Evolutionary conservation across 1,284 basidiomycete genomes (phyloP).

Genomic region (Testicularia cyperi): DNA sequence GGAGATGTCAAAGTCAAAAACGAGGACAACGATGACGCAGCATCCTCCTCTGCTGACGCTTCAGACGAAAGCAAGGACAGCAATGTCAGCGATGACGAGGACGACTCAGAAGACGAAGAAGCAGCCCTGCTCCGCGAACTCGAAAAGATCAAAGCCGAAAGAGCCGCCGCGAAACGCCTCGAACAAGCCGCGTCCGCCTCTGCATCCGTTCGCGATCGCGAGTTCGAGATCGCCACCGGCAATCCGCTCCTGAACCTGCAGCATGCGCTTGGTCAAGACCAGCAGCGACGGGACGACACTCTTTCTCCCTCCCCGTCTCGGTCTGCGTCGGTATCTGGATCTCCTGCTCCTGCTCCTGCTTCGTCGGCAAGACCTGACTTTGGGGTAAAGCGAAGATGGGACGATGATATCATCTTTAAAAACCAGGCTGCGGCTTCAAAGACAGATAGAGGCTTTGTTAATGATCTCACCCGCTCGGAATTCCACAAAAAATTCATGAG

Average conservation of each 20-base stretch:
- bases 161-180: constrained; percentile 39
- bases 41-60: background rate
- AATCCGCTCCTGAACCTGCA: constrained; percentile 57
- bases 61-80: constrained; percentile 28
- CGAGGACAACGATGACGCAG: constrained; percentile 5
- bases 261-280: too few species aligned
- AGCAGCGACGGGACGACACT: too few species aligned
- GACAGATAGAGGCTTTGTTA: constrained; percentile 41
- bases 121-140: constrained; percentile 48
- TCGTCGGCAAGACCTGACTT: constrained; percentile 18
- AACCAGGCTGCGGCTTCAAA: constrained; percentile 49
- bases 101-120: constrained; percentile 9
- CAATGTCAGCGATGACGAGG: constrained; percentile 36
- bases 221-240: constrained; percentile 54
- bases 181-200: constrained; percentile 5
- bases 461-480: constrained; percentile 54
- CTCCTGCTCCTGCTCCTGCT: too few species aligned
- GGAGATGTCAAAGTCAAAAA: constrained; percentile 12
- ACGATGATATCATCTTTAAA: constrained; percentile 59
- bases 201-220: constrained; percentile 15
- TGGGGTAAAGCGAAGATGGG: constrained; percentile 51
- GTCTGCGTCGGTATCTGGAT: background rate
- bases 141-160: constrained; percentile 53
- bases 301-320: constrained; percentile 1
- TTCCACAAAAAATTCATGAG: constrained; percentile 58